Conservation (phyloP, 257 asterid genomes). For the Petunia axillaris region DNA sequence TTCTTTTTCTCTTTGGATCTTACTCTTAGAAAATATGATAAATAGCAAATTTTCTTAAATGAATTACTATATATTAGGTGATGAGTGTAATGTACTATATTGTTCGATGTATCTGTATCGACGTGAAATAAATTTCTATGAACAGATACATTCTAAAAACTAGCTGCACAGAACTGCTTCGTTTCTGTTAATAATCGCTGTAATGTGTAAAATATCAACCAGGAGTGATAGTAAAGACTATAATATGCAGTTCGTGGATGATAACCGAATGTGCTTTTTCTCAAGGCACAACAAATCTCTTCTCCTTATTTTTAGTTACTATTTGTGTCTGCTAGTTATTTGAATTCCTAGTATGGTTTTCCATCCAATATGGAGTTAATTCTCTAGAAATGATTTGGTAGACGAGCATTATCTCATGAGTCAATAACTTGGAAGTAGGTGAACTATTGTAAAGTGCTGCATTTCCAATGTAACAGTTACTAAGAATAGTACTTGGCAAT, state of each 20-base stretch:
- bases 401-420: not conserved
- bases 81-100: too few species aligned
- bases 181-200: not conserved
- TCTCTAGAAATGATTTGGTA: not conserved
- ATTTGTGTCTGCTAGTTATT: not conserved
- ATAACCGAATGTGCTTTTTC: not conserved
- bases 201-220: not conserved
- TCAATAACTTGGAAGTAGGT: not conserved
- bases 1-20: too few species aligned
- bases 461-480: slow-evolving; percentile 10
- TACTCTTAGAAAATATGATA: too few species aligned
- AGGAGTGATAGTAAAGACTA: not conserved
- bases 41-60: too few species aligned
- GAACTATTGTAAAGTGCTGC: slow-evolving; percentile 5
- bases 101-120: too few species aligned
- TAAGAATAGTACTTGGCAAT: not conserved
- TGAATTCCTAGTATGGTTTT: not conserved
- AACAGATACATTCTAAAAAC: not conserved
- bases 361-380: not conserved
- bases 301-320: not conserved
- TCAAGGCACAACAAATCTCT: slow-evolving; percentile 10
- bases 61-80: too few species aligned
- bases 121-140: too few species aligned
- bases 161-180: slow-evolving; percentile 9
- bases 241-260: slow-evolving; percentile 1